These are phyloP conservation scores for Aschersonia sp. DNA, from an alignment of 2,329 filamentous ascomycete genomes.

Conservation along the genomic window DNA sequence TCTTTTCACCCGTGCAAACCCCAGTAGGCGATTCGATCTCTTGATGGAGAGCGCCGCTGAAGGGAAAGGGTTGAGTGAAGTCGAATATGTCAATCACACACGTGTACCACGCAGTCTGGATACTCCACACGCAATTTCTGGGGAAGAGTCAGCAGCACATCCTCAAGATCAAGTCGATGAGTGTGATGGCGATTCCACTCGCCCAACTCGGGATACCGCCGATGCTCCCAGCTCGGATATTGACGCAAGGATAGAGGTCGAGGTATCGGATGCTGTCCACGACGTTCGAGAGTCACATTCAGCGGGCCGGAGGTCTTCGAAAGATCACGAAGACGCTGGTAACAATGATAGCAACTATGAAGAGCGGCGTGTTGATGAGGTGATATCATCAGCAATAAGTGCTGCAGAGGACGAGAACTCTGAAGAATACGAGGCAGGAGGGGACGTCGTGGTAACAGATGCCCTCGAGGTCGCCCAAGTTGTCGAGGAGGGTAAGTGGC, in stretches of 20 bases:
- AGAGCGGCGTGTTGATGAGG: too few species aligned
- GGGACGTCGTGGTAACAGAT: slow-evolving; percentile 1
- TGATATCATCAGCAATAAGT: too few species aligned
- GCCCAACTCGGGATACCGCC: too few species aligned
- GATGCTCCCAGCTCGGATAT: too few species aligned
- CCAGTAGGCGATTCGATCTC: slow-evolving; percentile 22
- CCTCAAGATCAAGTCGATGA: too few species aligned
- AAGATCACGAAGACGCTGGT: slow-evolving; percentile 10
- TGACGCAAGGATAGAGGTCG: too few species aligned
- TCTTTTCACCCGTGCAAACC: slow-evolving; percentile 24
- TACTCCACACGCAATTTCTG: background rate
- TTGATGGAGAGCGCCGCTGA: slow-evolving; percentile 26
- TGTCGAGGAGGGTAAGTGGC: background rate
- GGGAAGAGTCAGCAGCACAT: background rate
- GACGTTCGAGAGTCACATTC: too few species aligned
- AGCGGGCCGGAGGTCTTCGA: background rate
- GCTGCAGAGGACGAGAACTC: too few species aligned
- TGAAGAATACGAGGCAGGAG: background rate
- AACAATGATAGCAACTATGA: background rate
- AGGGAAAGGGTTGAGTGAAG: slow-evolving; percentile 25
- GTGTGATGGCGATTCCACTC: too few species aligned
- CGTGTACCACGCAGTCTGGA: slow-evolving; percentile 7
- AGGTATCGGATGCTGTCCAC: too few species aligned
- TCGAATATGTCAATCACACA: slow-evolving; percentile 21
- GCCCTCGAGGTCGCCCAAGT: slow-evolving; percentile 5